A percentile compares a stretch with the other conserved stretches of the same genome.
These are phyloP conservation scores for Morella rubra DNA, from an alignment of 306 rosid genomes.

Conservation along the genomic window DNA sequence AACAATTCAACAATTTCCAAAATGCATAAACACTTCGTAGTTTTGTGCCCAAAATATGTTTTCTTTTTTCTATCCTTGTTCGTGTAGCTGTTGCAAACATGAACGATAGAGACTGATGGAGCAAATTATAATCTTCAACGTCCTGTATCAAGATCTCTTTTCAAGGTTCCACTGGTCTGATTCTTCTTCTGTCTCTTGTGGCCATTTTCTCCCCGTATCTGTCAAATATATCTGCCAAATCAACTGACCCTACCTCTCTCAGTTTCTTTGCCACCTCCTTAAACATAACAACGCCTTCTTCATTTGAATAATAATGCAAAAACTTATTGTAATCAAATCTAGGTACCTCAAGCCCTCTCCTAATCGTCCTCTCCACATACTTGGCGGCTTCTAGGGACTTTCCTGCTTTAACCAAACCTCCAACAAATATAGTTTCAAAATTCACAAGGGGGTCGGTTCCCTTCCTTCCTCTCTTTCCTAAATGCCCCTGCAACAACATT, in stretches of 20 bases:
- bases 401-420: conserved; percentile 45
- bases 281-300: conserved; percentile 77
- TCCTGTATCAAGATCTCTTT: not conserved
- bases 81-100: too few species aligned
- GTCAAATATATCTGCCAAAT: conserved; percentile 82
- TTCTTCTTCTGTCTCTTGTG: conserved; percentile 64
- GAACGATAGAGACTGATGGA: not conserved
- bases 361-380: conserved; percentile 74
- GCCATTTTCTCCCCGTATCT: conserved; percentile 87
- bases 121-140: not conserved
- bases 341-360: conserved; percentile 78
- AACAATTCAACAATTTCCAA: too few species aligned
- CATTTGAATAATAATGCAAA: conserved; percentile 72
- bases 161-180: conserved; percentile 19
- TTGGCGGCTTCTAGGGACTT: conserved; percentile 60
- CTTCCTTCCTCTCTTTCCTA: conserved; percentile 56
- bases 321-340: conserved; percentile 82
- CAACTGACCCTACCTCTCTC: conserved; percentile 75
- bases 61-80: too few species aligned
- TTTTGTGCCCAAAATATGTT: too few species aligned
- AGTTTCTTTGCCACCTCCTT: conserved; percentile 70
- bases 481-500: conserved; percentile 83
- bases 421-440: conserved; percentile 56
- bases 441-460: conserved; percentile 71
- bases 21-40: too few species aligned